Evolutionary conservation across 2,329 filamentous ascomycete genomes (phyloP).

Genomic region (Colletotrichum musae): DNA sequence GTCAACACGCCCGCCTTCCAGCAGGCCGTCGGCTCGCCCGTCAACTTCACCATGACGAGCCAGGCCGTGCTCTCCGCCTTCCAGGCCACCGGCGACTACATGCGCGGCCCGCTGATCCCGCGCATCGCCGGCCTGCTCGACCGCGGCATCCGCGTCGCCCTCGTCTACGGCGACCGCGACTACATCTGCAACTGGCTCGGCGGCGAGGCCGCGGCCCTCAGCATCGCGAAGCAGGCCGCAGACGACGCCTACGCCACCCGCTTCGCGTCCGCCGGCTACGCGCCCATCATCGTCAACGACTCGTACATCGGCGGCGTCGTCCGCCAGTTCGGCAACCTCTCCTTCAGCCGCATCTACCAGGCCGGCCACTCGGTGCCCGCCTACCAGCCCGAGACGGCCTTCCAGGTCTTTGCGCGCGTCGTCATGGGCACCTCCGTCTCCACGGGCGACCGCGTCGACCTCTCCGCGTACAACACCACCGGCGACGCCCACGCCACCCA

Average conservation of each 20-base stretch:
- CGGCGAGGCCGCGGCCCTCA: conserved; percentile 80
- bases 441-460: conserved; percentile 67
- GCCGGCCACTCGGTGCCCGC: conserved; percentile 75
- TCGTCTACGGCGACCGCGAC: conserved; percentile 79
- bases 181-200: conserved; percentile 80
- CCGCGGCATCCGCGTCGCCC: conserved; percentile 75
- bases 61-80: conserved; percentile 63
- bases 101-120: conserved; percentile 72
- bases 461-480: conserved; percentile 67
- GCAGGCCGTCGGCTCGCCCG: conserved; percentile 69
- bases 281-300: conserved; percentile 77
- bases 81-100: conserved; percentile 69
- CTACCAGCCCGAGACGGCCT: conserved; percentile 72
- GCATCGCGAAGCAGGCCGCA: conserved; percentile 65
- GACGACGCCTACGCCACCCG: conserved; percentile 61
- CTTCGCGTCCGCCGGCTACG: conserved; percentile 80
- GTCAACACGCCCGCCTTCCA: conserved; percentile 72
- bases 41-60: conserved; percentile 71
- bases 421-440: conserved; percentile 69
- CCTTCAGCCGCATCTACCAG: conserved; percentile 77
- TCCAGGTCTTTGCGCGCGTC: conserved; percentile 73
- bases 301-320: conserved; percentile 80
- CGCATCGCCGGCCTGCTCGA: conserved; percentile 73
- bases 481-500: conserved; percentile 72
- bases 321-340: conserved; percentile 82